A percentile compares a stretch with the other conserved stretches of the same genome.
These are phyloP conservation scores for Fraxinus floribunda DNA, from an alignment of 305 asterid species.

Conservation along the genomic window DNA sequence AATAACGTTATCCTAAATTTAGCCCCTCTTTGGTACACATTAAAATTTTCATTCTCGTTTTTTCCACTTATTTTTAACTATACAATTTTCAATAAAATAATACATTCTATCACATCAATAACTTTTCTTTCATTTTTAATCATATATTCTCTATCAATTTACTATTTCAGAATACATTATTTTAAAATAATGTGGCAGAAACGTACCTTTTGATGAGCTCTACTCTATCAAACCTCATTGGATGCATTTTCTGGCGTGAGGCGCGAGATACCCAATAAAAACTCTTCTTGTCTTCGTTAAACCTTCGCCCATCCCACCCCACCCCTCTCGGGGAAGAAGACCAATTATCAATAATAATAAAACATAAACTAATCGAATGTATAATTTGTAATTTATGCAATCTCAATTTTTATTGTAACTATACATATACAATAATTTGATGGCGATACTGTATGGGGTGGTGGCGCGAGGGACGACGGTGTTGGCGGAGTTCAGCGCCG, in stretches of 20 bases:
- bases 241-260: neutral
- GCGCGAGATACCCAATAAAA: neutral
- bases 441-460: conserved; percentile 89
- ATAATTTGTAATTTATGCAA: neutral
- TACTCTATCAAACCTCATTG: neutral
- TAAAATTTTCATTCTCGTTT: too few species aligned
- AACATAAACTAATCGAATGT: neutral
- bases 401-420: neutral
- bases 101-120: too few species aligned
- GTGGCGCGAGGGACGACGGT: conserved; percentile 94
- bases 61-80: too few species aligned
- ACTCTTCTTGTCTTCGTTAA: neutral
- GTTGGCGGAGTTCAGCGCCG: conserved; percentile 95
- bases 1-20: too few species aligned
- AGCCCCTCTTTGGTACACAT: too few species aligned
- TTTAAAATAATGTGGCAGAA: too few species aligned
- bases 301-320: neutral
- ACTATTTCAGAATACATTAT: too few species aligned
- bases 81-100: too few species aligned
- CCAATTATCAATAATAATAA: neutral
- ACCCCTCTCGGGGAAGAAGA: neutral
- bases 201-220: too few species aligned
- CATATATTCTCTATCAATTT: too few species aligned
- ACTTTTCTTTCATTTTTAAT: too few species aligned
- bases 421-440: conserved; percentile 16